These are phyloP conservation scores for Zymoseptoria pseudotritici DNA, from an alignment of 2,329 filamentous ascomycete species.

Conservation along the genomic window DNA sequence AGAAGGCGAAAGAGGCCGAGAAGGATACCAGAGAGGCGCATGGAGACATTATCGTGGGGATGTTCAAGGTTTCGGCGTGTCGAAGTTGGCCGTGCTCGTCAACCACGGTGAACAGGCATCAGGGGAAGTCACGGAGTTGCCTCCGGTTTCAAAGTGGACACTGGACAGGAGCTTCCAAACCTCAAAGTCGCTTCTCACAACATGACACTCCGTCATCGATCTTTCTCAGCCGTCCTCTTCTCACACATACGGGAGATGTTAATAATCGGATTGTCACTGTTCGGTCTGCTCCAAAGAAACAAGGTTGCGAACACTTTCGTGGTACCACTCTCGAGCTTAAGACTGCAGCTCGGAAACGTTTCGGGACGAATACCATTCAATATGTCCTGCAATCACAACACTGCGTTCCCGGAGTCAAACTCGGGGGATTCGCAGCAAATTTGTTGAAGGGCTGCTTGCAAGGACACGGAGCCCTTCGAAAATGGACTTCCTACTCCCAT, in stretches of 20 bases:
- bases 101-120: background rate
- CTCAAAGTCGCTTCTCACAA: too few species aligned
- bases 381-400: background rate
- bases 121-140: background rate
- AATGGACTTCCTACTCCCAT: too few species aligned
- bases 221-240: too few species aligned
- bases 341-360: background rate
- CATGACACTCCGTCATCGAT: too few species aligned
- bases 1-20: slow-evolving; percentile 43
- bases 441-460: background rate
- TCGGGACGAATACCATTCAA: background rate
- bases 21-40: slow-evolving; percentile 44
- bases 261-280: too few species aligned
- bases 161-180: background rate
- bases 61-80: background rate
- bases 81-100: background rate
- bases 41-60: slow-evolving; percentile 24
- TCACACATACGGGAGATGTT: too few species aligned
- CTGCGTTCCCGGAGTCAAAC: background rate
- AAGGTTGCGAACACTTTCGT: too few species aligned
- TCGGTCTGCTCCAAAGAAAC: too few species aligned
- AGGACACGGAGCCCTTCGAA: too few species aligned
- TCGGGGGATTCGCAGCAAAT: background rate
- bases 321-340: background rate
- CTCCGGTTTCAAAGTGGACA: background rate